Evolutionary conservation across 2,329 filamentous ascomycete genomes (phyloP), one percentile per base, ranked within the genome.

Genomic region (Dactylellina cionopaga): DNA sequence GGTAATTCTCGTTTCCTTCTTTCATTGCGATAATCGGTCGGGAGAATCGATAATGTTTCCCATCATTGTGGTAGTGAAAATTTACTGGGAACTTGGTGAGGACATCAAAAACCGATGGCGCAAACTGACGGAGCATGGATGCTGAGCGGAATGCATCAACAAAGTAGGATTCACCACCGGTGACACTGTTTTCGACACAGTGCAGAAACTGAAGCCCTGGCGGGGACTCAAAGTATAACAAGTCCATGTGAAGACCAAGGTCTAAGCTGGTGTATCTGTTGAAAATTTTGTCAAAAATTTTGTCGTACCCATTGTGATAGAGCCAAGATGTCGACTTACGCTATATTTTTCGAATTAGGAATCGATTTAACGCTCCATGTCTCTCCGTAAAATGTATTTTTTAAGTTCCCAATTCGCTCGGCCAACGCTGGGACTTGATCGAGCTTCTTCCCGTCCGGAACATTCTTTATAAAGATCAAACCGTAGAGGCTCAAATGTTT

Each of bases 301-400:
- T 19, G 9, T 37, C 5, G 22, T 29, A 9, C 9, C 19, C 17
- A 44, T 46, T 84, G 19, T 19, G 11, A 41, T n/a, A n/a, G 13
- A 13, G 5, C 1, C 24, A 2, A 15, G 27, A n/a, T n/a, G n/a
- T n/a, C 13, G 47, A 74, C 72, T 15, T 66, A 74, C 69, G 95
- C 94, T 2, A 97, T 91, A 79, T 98, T 98, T 78, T 94, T 92
- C 22, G 93, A 92, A 62, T 91, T 80, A 1, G 90, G 89, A 58
- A 96, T 90, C 2, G 89, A 92, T 59, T 88, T 87, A 10, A 98
- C 94, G 80, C 97, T 90, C 88, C 93, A 98, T 0, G 92, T 96
- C 76, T 85, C 84, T 41, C 95, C 95, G 80, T 98, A 98, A 79
- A 98, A 95, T 5, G 93, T 95, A 76, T 92, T 88, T 77, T 92